These are phyloP conservation scores for Aspergillus oerlinghausenensis DNA, from an alignment of 2,329 filamentous ascomycete genomes.

Conservation along the genomic window DNA sequence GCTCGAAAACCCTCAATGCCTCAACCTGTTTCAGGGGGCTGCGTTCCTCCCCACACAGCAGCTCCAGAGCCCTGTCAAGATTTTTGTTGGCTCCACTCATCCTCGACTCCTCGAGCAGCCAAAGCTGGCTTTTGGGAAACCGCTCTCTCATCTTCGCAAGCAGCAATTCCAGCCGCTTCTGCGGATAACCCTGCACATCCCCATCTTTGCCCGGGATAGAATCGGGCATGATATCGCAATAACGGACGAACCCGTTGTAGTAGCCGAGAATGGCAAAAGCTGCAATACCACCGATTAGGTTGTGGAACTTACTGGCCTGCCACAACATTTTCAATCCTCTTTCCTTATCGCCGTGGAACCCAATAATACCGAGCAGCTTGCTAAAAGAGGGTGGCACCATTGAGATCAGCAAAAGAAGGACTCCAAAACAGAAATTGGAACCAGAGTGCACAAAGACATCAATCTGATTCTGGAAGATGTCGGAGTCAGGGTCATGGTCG, in stretches of 20 bases:
- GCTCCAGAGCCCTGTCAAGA: constrained; percentile 62
- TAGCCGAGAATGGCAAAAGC: constrained; percentile 76
- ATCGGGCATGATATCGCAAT: constrained; percentile 78
- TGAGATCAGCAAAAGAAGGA: constrained; percentile 80
- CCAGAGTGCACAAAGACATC: constrained; percentile 89
- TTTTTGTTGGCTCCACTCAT: constrained; percentile 64
- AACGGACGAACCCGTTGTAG: constrained; percentile 81
- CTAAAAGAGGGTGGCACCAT: constrained; percentile 88
- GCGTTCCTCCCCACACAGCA: constrained; percentile 56
- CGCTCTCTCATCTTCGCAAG: constrained; percentile 68
- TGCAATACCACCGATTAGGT: constrained; percentile 88
- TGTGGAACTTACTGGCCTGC: constrained; percentile 78
- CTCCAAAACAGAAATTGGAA: constrained; percentile 82
- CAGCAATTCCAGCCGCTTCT: constrained; percentile 60
- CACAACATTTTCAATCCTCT: constrained; percentile 81
- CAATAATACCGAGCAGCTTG: constrained; percentile 80
- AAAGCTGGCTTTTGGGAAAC: constrained; percentile 79
- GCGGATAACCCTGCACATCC: constrained; percentile 67
- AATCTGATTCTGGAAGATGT: constrained; percentile 67
- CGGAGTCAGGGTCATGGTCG: constrained; percentile 53
- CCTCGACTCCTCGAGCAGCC: constrained; percentile 82
- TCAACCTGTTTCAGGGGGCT: constrained; percentile 84
- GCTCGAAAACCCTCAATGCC: constrained; percentile 80
- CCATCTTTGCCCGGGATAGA: constrained; percentile 40
- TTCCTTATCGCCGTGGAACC: constrained; percentile 83